Conservation (phyloP, 140 eudicot species). For the Senecio squalidus region DNA sequence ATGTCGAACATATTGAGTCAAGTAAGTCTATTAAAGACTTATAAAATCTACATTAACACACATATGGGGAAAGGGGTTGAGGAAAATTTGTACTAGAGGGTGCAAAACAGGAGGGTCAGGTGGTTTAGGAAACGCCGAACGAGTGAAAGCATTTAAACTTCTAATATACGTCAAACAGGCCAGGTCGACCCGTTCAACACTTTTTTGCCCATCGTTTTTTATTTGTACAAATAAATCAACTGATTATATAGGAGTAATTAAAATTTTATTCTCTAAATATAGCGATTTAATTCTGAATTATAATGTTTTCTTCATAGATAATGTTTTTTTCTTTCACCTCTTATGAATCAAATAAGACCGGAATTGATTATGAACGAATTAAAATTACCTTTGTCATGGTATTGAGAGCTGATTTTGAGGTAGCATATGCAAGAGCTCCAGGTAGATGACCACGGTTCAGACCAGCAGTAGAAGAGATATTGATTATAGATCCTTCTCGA, state of each 20-base stretch:
- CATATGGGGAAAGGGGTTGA: neutral
- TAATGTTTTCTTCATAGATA: neutral
- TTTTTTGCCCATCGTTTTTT: too few relatives aligned
- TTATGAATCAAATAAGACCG: neutral
- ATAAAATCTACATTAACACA: neutral
- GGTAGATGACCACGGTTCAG: slow-evolving; percentile 65
- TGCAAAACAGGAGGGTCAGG: neutral
- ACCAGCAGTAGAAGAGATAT: slow-evolving; percentile 68
- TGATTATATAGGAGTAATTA: too few relatives aligned
- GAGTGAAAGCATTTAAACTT: neutral
- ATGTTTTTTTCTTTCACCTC: neutral
- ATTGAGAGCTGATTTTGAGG: slow-evolving; percentile 61
- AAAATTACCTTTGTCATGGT: slow-evolving; percentile 56
- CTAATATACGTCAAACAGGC: neutral
- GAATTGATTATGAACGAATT: neutral
- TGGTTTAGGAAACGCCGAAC: neutral
- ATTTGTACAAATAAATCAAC: too few relatives aligned
- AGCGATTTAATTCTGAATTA: too few relatives aligned
- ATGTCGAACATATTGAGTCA: neutral
- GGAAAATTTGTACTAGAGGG: neutral
- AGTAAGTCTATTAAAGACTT: neutral
- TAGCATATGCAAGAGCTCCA: slow-evolving; percentile 53
- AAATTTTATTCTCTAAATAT: too few relatives aligned
- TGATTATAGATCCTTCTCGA: slow-evolving; percentile 65
- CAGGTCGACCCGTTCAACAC: neutral